Conservation (phyloP, 371 early-diverging fungal species). For the Mucor velutinosus region DNA sequence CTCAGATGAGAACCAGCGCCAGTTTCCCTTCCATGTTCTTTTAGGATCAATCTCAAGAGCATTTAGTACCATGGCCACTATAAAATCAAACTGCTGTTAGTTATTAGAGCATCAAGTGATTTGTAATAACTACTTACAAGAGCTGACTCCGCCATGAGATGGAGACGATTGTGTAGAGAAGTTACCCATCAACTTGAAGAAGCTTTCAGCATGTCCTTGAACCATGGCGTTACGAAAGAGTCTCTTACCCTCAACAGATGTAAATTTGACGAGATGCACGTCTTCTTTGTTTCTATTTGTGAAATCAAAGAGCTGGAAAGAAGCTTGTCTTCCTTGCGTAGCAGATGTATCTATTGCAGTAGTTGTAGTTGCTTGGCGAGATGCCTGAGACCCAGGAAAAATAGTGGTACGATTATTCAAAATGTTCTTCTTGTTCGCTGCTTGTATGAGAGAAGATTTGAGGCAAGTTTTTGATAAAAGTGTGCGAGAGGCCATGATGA, state of each 20-base stretch:
- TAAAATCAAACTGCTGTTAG: background rate
- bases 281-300: background rate
- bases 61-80: conserved; percentile 89
- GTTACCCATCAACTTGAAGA: conserved; percentile 83
- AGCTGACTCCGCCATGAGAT: conserved; percentile 46
- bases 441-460: conserved; percentile 7
- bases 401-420: conserved; percentile 17
- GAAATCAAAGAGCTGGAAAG: background rate
- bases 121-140: conserved; percentile 50
- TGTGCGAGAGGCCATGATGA: conserved; percentile 16
- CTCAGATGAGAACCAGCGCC: conserved; percentile 87
- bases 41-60: conserved; percentile 92
- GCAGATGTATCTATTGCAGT: conserved; percentile 2
- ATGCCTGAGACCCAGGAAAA: conserved; percentile 17
- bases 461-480: conserved; percentile 17
- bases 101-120: background rate
- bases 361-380: conserved; percentile 22
- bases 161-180: conserved; percentile 88
- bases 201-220: conserved; percentile 81
- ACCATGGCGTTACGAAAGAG: conserved; percentile 79
- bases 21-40: conserved; percentile 88
- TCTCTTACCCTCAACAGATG: conserved; percentile 74
- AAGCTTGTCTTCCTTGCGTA: background rate
- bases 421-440: conserved; percentile 9
- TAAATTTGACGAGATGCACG: conserved; percentile 23